Base-by-base conservation (phyloP, 2,329 filamentous ascomycete genomes). In the Gaeumannomyces tritici region DNA sequence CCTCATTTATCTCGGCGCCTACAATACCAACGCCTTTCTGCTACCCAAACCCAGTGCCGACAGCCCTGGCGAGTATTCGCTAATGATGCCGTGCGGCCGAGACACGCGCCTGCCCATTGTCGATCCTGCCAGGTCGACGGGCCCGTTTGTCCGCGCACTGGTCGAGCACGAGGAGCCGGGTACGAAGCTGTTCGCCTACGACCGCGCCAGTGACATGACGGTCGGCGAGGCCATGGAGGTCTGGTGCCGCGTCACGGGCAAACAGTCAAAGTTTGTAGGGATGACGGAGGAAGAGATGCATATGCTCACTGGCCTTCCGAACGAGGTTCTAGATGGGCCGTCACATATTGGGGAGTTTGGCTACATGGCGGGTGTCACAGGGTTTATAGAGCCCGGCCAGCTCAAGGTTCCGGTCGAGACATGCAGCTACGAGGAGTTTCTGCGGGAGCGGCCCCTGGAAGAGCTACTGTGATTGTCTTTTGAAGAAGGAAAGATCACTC, bases 121-220 rank as follows among this genome's bases (percentile, higher is more conserved):
- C 59, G 72, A 77, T 59, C 68, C 74, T 0, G 64, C 64, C 0
- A 65, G 66, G 2, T 77, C 76, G 1, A 77, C 76, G 0, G 80
- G 80, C 0, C 68, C 70, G 0, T 81, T 80, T 47, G 78, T 81
- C 1, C 71, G 69, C 13, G 74, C 76, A 0, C 68, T 82, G 28
- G 55, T 81, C 4, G 72, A 77, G 42, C 69, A 74, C 27, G 76
- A 79, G 60, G 67, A 66, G 0, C 64, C 74, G 0, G 73, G 75
- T 0, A 76, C 70, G 1, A 79, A 76, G 31, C 68, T 83, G 1
- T 66, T 80, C 1, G 80, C 78, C 0, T 80, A 78, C 62, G 42
- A 51, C 42, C 5, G 21, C 1, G 75, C 80, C 59, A 73, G 71
- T 58, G 71, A 74, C 58, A 59, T 77, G 11, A 73, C 68, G 0